Base-by-base conservation (phyloP, 148 eudicot species). In the Rhododendron griersonianum region DNA sequence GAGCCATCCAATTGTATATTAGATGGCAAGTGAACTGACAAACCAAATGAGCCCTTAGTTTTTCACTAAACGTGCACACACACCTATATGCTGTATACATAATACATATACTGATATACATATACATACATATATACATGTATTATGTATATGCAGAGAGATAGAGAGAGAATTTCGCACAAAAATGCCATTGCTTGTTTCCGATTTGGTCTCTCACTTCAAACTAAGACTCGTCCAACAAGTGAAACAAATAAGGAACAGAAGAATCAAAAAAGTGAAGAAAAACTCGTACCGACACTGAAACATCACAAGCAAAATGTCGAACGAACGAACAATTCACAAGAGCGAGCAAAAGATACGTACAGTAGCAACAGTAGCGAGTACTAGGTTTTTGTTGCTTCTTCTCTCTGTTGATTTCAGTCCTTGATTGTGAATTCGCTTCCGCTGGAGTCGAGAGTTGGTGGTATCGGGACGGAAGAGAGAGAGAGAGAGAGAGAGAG, bases 401-500 rank as follows among this genome's bases (percentile, higher is more conserved):
- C 45, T 41, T 80, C 39, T 80, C 23, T 25, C n/a, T 28, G 83
- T 57, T 63, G 71, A 63, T 67, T 81, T 61, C 10, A 41, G 75
- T 82, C 53, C 83, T 82, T 1, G 74, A 63, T 39, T 23, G 10
- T 11, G 73, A 82, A 21, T 39, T 37, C 51, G 74, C 35, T 25
- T 39, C 74, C 74, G 51, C 74, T 21, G 51, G 5, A 61, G 84
- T 55, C 59, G 25, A 57, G 30, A 81, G 71, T 82, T 63, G 75
- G 84, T 59, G 35, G 75, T 45, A 7, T 13, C 74, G 9, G 67
- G 14, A 47, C 33, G 11, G 74, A 23, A 59, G 77, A 83, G 85
- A 83, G 84, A 82, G 76, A 63, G 35, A 82, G 84, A 84, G 75
- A 63, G 35, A 82, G 84, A 83, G 73, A 82, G 77, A 41, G 51